Percentiles rank a stretch among this genome's conserved stretches.
phyloP scores from a whole-genome alignment of 2,329 filamentous ascomycete genomes.

The Hypoxylon sp. region DNA sequence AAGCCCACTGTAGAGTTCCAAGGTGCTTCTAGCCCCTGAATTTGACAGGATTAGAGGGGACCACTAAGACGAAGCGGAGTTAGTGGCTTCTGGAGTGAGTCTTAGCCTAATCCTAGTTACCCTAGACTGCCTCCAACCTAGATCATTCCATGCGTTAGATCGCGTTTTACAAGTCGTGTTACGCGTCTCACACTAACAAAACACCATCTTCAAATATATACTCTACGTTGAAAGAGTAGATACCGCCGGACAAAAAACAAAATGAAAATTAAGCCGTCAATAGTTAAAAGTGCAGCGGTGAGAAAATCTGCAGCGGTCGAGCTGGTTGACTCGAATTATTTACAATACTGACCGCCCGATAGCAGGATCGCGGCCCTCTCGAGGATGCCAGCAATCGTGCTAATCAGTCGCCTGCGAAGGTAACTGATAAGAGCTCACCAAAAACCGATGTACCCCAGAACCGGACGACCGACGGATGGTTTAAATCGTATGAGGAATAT shows the following conservation, averaged over 20 bases:
- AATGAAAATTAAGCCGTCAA: constrained; percentile 8
- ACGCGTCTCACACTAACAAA: constrained; percentile 10
- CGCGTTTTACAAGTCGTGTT: neutral
- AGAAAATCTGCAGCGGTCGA: neutral
- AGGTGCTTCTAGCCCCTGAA: too few species aligned
- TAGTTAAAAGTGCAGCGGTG: neutral
- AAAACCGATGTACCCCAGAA: neutral
- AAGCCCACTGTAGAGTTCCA: too few species aligned
- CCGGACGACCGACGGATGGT: neutral
- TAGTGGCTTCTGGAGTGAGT: neutral
- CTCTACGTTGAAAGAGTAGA: neutral
- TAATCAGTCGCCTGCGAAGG: constrained; percentile 44
- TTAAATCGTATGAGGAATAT: neutral
- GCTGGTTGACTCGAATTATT: neutral
- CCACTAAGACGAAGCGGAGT: neutral
- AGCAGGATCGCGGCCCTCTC: constrained; percentile 32
- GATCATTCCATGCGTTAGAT: neutral
- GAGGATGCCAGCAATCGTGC: constrained; percentile 55
- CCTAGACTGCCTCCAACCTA: neutral
- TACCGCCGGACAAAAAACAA: neutral
- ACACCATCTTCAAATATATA: neutral
- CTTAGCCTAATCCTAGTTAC: neutral
- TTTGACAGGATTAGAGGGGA: neutral
- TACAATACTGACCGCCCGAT: constrained; percentile 1
- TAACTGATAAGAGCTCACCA: constrained; percentile 6